Evolutionary conservation across 2,329 filamentous ascomycete species (phyloP), one percentile per base, ranked within the genome.

Genomic region (Trichoderma sp.): DNA sequence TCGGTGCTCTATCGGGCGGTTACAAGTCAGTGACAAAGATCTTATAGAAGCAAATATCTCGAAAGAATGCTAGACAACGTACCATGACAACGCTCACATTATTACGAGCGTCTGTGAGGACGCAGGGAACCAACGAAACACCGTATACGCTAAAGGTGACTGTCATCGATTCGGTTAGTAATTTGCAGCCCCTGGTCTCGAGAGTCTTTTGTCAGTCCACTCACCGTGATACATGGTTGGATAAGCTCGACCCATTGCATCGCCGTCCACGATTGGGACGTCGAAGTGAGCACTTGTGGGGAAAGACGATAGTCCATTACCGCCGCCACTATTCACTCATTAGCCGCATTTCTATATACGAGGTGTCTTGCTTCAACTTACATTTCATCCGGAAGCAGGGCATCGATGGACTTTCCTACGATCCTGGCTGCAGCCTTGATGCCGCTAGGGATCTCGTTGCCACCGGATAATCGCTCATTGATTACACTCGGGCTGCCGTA

Each of bases 401-500:
- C 79, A 29, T 78, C 70, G 39, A 80, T 76, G 0, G 72, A 70
- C n/a, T 74, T 71, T 3, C 76, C 76, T 25, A 76, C 59, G 10
- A 79, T 73, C 52, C 74, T 78, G 13, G 74, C 76, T 2, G 79
- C 69, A 3, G 77, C 77, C 48, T 80, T 76, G 53, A 80, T 78
- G 1, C 78, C 80, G 3, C 70, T 72, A 22, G 76, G 72, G 25
- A 80, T 80, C 69, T 80, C 80, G 17, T 71, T 77, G 4, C 80
- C 80, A 1, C 73, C 73, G 0, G 75, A 74, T 1, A 81, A 73
- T 0, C 77, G 74, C 71, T 81, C 79, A 37, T 78, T 79, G 48
- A 78, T 78, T 10, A 81, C 79, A 22, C 77, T 80, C 0, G 80
- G 80, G 37, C 79, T 80, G 3, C 81, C 82, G 52, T 83, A 83